phyloP scores from a whole-genome alignment of 768 basidiomycete species.

The Grammothele lineata region DNA sequence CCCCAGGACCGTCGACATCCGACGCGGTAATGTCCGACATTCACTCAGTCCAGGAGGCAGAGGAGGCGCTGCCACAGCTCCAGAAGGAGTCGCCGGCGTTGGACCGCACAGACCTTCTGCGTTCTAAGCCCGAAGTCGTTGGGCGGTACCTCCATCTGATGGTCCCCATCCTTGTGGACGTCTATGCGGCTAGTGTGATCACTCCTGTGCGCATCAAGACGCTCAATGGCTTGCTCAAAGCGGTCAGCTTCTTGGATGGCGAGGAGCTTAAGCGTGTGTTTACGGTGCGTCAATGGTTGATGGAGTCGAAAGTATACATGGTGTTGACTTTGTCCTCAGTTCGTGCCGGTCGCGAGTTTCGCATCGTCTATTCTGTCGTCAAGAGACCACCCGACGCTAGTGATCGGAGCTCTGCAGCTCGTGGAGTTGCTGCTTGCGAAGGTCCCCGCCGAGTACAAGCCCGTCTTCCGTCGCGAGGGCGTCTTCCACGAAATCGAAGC shows the following conservation, averaged over 20 bases:
- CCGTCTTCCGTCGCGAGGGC: conserved; percentile 90
- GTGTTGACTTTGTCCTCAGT: conserved; percentile 38
- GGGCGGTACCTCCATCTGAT: conserved; percentile 83
- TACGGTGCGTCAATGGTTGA: conserved; percentile 45
- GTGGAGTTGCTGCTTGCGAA: conserved; percentile 88
- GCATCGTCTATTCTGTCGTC: conserved; percentile 91
- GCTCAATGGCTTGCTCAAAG: conserved; percentile 82
- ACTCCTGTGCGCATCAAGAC: conserved; percentile 86
- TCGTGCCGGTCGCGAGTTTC: conserved; percentile 93
- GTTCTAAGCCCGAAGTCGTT: conserved; percentile 71
- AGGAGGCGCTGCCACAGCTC: conserved; percentile 11
- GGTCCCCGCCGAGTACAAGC: conserved; percentile 78
- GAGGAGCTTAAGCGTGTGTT: conserved; percentile 75
- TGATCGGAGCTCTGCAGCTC: conserved; percentile 87
- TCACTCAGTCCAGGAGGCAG: conserved; percentile 11
- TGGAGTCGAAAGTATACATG: no score
- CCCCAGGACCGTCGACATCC: background rate
- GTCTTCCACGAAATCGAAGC: conserved; percentile 92
- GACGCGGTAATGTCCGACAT: conserved; percentile 8
- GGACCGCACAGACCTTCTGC: conserved; percentile 72
- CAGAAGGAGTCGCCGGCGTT: conserved; percentile 32
- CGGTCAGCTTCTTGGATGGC: conserved; percentile 81
- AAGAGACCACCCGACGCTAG: conserved; percentile 82
- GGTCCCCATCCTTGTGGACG: conserved; percentile 93
- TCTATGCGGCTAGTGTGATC: conserved; percentile 97